Conservation (phyloP, 2,329 filamentous ascomycete species). For the Helicocarpus griseus region DNA sequence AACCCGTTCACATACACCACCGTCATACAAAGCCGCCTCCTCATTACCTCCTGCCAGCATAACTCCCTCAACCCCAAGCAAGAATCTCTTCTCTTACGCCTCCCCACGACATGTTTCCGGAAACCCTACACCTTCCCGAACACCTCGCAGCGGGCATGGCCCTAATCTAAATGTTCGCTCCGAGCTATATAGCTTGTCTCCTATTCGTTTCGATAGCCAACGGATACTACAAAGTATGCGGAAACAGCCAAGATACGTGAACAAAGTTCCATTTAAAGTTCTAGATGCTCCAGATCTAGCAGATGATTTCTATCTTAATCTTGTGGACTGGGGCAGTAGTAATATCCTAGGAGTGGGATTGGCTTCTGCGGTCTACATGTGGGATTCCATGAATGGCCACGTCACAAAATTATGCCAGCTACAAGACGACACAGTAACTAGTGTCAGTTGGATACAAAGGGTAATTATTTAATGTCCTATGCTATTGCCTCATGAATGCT, state of each 20-base stretch:
- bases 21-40: slow-evolving; percentile 51
- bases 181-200: slow-evolving; percentile 91
- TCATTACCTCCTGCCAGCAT: slow-evolving; percentile 60
- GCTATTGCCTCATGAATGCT: slow-evolving; percentile 4
- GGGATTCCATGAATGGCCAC: slow-evolving; percentile 84
- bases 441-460: slow-evolving; percentile 96
- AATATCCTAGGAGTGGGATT: slow-evolving; percentile 90
- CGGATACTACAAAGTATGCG: slow-evolving; percentile 85
- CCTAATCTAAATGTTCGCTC: slow-evolving; percentile 82
- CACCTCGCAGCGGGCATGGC: slow-evolving; percentile 77
- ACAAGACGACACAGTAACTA: slow-evolving; percentile 87
- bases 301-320: slow-evolving; percentile 94
- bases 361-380: slow-evolving; percentile 93
- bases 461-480: slow-evolving; percentile 26
- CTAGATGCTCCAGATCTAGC: slow-evolving; percentile 91
- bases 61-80: slow-evolving; percentile 91
- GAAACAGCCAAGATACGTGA: slow-evolving; percentile 79
- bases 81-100: slow-evolving; percentile 91
- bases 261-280: slow-evolving; percentile 96
- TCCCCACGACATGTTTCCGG: slow-evolving; percentile 64
- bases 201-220: slow-evolving; percentile 85
- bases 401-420: slow-evolving; percentile 92
- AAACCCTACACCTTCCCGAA: slow-evolving; percentile 82
- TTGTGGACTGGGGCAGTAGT: slow-evolving; percentile 95
- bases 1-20: slow-evolving; percentile 71